Percentiles rank a stretch among this genome's conserved stretches.
Evolutionary conservation across 345 rosid species (phyloP).

Genomic region (Xanthoceras sorbifolium): DNA sequence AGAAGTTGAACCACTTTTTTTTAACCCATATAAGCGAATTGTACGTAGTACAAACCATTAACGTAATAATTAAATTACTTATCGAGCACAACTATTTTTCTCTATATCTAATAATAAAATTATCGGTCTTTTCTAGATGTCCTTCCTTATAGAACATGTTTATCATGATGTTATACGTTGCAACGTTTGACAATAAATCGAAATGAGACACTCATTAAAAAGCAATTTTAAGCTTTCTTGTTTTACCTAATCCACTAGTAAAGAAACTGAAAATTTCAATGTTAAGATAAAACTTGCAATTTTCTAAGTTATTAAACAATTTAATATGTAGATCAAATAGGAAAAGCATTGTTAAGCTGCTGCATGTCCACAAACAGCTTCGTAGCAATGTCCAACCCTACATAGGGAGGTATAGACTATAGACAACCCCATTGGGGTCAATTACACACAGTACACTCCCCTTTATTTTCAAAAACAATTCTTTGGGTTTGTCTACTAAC

Average conservation of each 20-base stretch:
- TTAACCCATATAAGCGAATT: background rate
- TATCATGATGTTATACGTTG: conserved; percentile 24
- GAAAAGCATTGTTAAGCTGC: too few species aligned
- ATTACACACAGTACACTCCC: too few species aligned
- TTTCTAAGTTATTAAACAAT: background rate
- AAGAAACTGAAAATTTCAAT: conserved; percentile 8
- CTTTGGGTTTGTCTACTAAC: too few species aligned
- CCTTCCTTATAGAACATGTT: conserved; percentile 26
- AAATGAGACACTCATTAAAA: background rate
- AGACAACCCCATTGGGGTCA: too few species aligned
- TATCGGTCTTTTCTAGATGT: conserved; percentile 24
- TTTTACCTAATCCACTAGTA: conserved; percentile 5
- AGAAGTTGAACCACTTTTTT: conserved; percentile 25
- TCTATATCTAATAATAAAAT: conserved; percentile 9
- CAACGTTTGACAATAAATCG: conserved; percentile 15
- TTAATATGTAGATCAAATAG: background rate
- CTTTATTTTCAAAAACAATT: too few species aligned
- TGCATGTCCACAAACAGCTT: too few species aligned
- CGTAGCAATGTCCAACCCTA: too few species aligned
- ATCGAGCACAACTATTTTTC: background rate
- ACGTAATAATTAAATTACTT: too few species aligned
- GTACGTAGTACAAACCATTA: too few species aligned
- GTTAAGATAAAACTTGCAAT: background rate
- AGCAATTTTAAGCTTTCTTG: background rate
- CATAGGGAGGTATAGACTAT: too few species aligned